Conservation (phyloP, 2,329 filamentous ascomycete genomes). For the Trichoderma asperellum region DNA sequence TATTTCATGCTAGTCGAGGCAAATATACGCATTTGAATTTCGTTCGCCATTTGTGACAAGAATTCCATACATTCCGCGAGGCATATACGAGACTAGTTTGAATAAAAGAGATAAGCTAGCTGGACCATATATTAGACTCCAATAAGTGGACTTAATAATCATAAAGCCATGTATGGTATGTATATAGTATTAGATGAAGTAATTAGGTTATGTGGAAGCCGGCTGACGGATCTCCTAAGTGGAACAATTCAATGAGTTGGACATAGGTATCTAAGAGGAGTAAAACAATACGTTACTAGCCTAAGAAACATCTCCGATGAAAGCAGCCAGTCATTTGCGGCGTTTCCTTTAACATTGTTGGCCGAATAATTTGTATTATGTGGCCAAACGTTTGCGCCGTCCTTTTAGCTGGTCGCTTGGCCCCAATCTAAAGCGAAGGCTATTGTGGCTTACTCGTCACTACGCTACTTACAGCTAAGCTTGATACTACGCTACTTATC, state of each 20-base stretch:
- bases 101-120: neutral
- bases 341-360: neutral
- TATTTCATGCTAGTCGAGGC: neutral
- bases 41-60: neutral
- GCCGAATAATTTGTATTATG: neutral
- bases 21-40: neutral
- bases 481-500: no score
- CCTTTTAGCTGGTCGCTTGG: neutral
- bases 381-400: neutral
- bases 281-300: neutral
- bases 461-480: neutral
- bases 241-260: neutral
- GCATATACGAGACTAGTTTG: neutral
- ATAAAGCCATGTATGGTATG: neutral
- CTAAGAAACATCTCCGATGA: neutral
- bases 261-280: neutral
- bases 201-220: neutral
- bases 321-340: neutral
- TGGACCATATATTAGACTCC: neutral
- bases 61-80: neutral
- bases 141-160: neutral
- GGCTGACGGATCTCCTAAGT: neutral
- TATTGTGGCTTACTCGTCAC: neutral
- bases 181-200: neutral
- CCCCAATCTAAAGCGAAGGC: neutral